A percentile compares a stretch with the other conserved stretches of the same genome.
Evolutionary conservation across 768 basidiomycete species (phyloP).

Genomic region (Auricularia cornea): DNA sequence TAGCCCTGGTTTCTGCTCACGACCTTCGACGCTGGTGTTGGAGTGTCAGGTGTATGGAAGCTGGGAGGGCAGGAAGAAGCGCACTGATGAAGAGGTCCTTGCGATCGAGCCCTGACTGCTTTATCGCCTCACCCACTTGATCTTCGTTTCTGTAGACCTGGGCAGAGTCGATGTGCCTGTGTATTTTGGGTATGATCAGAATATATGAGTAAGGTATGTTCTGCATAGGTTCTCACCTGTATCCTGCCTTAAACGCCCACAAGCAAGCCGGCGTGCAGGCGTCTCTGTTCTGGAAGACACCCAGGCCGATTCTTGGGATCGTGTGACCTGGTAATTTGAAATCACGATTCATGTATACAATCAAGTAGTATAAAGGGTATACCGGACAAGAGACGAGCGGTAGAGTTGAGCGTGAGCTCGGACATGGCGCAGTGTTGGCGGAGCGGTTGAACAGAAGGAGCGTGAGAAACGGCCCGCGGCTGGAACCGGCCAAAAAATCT

Average conservation of each 20-base stretch:
- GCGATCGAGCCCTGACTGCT: slow-evolving; percentile 7
- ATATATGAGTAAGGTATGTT: not conserved
- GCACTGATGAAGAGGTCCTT: slow-evolving; percentile 15
- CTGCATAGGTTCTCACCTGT: slow-evolving; percentile 2
- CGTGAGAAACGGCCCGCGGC: not conserved
- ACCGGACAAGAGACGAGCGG: not conserved
- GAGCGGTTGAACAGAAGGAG: not conserved
- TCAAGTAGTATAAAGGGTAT: not conserved
- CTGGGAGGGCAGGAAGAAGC: not conserved
- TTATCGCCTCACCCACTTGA: slow-evolving; percentile 4
- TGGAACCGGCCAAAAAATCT: not conserved
- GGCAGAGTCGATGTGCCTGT: slow-evolving; percentile 17
- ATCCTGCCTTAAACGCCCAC: slow-evolving; percentile 38
- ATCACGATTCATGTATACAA: not conserved
- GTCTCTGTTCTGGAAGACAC: slow-evolving; percentile 44
- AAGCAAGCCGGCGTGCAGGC: slow-evolving; percentile 42
- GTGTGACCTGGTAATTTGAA: slow-evolving; percentile 1
- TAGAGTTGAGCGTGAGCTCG: not conserved
- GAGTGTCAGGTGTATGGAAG: not conserved
- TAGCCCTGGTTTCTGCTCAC: slow-evolving; percentile 13
- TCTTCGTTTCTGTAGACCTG: slow-evolving; percentile 16
- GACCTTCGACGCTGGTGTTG: slow-evolving; percentile 18
- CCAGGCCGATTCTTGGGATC: slow-evolving; percentile 7
- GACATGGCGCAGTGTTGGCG: not conserved
- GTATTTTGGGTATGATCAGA: not conserved